Percentiles rank a stretch among this genome's conserved stretches.
Evolutionary conservation across 2,329 filamentous ascomycete species (phyloP).

Genomic region (Phialophora macrospora): DNA sequence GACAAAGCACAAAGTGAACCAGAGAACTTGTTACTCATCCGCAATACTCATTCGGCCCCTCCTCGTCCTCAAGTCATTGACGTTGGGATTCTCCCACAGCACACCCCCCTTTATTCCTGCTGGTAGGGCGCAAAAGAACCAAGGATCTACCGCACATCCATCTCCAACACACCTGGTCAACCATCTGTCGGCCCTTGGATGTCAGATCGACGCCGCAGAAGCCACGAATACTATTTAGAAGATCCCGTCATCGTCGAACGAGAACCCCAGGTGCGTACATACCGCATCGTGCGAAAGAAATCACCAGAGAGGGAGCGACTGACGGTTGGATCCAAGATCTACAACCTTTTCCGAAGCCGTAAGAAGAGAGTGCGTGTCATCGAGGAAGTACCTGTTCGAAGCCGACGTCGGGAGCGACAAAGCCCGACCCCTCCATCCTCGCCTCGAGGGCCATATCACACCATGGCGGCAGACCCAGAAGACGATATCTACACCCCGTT

Average conservation of each 20-base stretch:
- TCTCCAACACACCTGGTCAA: not conserved
- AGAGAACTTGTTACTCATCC: not conserved
- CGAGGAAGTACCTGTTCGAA: constrained; percentile 33
- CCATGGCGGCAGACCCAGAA: constrained; percentile 28
- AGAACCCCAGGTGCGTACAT: constrained; percentile 33
- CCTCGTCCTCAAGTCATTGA: not conserved
- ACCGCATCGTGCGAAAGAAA: constrained; percentile 24
- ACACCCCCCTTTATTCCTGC: not conserved
- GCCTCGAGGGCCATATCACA: constrained; percentile 28
- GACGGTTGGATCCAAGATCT: constrained; percentile 33
- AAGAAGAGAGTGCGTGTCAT: constrained; percentile 33
- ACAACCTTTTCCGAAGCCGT: constrained; percentile 32
- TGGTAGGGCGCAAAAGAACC: not conserved
- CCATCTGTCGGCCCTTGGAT: constrained; percentile 23
- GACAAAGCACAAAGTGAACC: constrained; percentile 8
- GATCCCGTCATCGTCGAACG: constrained; percentile 34
- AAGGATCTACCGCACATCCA: not conserved
- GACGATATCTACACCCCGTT: constrained; percentile 31
- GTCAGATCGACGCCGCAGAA: constrained; percentile 28
- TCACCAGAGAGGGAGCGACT: constrained; percentile 22
- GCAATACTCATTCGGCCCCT: not conserved
- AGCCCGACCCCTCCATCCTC: constrained; percentile 27
- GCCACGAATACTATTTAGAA: constrained; percentile 22
- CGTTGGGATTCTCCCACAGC: not conserved
- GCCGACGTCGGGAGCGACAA: constrained; percentile 25